These are phyloP conservation scores for Pichia sorboxylosa DNA, from an alignment of 1,139 yeast genomes.

Conservation along the genomic window DNA sequence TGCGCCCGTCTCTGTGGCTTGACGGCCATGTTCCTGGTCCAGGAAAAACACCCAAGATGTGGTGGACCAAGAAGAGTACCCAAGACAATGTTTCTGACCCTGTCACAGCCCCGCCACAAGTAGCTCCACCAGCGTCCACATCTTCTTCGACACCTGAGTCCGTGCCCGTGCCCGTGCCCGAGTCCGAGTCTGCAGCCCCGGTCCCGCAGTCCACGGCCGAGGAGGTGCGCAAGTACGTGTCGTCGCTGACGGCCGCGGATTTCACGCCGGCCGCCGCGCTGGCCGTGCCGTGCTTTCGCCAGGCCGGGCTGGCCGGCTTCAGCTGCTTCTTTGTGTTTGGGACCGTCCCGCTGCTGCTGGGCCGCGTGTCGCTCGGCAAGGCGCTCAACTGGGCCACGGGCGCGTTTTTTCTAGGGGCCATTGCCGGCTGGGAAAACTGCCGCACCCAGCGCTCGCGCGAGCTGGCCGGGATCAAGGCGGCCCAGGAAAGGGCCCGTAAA, in stretches of 20 bases:
- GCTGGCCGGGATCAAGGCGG: too few species aligned
- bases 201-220: conserved; percentile 14
- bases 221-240: conserved; percentile 13
- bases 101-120: too few species aligned
- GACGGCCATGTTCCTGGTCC: too few species aligned
- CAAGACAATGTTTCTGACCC: too few species aligned
- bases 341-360: conserved; percentile 57
- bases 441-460: conserved; percentile 61
- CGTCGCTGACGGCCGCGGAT: conserved; percentile 29
- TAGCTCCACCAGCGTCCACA: too few species aligned
- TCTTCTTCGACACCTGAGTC: too few species aligned
- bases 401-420: conserved; percentile 68
- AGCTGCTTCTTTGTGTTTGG: conserved; percentile 77
- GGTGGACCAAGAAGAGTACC: too few species aligned
- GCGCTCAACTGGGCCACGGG: conserved; percentile 78
- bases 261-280: conserved; percentile 45
- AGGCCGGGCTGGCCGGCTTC: conserved; percentile 78
- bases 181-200: too few species aligned
- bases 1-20: too few species aligned
- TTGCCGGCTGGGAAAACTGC: conserved; percentile 91
- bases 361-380: conserved; percentile 46
- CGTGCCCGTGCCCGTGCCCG: too few species aligned
- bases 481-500: too few species aligned
- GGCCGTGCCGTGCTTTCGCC: conserved; percentile 79
- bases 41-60: too few species aligned